These are phyloP conservation scores for Ulvella scutata DNA, from an alignment of 139 green algal genomes.

Conservation along the genomic window DNA sequence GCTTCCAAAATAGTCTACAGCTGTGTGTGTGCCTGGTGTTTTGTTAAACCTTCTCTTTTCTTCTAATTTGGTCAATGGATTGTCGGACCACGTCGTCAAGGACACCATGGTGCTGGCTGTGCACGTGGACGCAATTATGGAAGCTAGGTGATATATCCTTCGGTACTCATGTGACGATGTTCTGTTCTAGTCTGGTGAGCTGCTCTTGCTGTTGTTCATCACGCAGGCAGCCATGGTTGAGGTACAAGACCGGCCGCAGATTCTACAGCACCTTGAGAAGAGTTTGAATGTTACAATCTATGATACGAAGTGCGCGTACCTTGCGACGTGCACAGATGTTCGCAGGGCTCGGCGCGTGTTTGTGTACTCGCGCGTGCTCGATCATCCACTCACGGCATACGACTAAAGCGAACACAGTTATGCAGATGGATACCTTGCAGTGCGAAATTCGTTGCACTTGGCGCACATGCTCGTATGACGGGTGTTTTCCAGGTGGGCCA, in stretches of 20 bases:
- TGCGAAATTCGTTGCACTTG: constrained; percentile 57
- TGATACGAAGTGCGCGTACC: constrained; percentile 46
- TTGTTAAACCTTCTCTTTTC: not conserved
- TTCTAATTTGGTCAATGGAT: not conserved
- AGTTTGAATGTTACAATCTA: constrained; percentile 62
- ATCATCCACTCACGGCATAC: not conserved
- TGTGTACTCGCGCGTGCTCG: too few species aligned
- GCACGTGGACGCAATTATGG: not conserved
- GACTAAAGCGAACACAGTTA: too few species aligned
- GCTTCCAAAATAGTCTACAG: not conserved
- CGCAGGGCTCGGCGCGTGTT: too few species aligned
- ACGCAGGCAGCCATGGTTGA: constrained; percentile 16
- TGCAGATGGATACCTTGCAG: constrained; percentile 71
- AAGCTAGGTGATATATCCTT: not conserved
- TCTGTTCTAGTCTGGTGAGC: not conserved
- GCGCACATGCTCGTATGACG: constrained; percentile 43
- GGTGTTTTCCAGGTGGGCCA: constrained; percentile 49
- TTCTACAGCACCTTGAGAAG: constrained; percentile 59
- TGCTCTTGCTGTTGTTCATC: not conserved
- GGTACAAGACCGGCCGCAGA: constrained; percentile 37
- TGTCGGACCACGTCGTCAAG: not conserved
- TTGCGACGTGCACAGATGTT: too few species aligned
- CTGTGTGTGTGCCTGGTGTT: not conserved
- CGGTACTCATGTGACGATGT: not conserved
- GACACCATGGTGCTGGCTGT: not conserved